Base-by-base conservation (phyloP, 345 rosid species). In the Lumnitzera racemosa region DNA sequence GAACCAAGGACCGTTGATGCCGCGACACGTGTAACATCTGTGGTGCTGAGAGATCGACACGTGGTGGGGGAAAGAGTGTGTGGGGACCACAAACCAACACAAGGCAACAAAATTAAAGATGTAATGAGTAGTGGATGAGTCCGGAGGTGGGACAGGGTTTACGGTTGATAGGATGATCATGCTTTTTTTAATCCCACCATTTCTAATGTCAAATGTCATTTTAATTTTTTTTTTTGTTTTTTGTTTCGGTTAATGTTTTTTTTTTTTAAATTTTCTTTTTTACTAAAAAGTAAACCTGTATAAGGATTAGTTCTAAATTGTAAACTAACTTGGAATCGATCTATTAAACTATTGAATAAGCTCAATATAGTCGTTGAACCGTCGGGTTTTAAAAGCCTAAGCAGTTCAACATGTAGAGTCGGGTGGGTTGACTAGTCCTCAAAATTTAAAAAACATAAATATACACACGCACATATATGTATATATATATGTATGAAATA, bases 101-200 rank as follows among this genome's bases (percentile, higher is more conserved):
- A 70, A 61, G 54, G 67, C 59, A 66, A 71, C 73, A 74, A 65
- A 72, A 76, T 64, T 69, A 72, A 49, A 62, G 60, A 63, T 59
- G 51, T 15, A 41, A 66, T 53, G 8, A 53, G 72, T 55, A 49
- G 64, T 15, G 66, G 74, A 55, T 60, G 61, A 20, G 56, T n/a
- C 56, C 27, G 13, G 20, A n/a, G 7, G 53, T 31, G 59, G 58
- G 53, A 49, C 56, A 61, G 61, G 70, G 62, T 74, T 61, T 62
- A 31, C 74, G 79, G 68, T 71, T 73, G 58, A 69, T 81, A 83
- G 79, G 81, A 81, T 76, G 82, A 81, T 71, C 78, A 75, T 77
- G 84, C 58, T 75, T 56, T 66, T 27, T 77, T 78, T 73, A 71
- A 61, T 62, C 68, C 78, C 79, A 74, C 75, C 77, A 36, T 48